Conservation (phyloP, 1,284 basidiomycete species). For the Amylostereum areolatum region DNA sequence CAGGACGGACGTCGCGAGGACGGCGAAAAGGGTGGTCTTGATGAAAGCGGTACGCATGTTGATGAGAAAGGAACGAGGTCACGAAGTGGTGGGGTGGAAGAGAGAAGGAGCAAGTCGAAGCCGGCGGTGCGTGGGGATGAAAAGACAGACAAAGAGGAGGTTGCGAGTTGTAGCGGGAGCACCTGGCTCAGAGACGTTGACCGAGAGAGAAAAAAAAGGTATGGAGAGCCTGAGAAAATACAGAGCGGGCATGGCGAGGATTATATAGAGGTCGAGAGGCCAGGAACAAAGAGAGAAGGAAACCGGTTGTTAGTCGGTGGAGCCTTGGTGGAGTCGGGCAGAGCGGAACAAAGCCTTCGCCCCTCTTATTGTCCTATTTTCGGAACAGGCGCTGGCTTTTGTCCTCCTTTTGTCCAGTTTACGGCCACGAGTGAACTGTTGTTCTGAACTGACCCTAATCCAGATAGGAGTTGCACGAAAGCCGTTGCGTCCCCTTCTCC, state of each 20-base stretch:
- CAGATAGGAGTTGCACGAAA: no score
- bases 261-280: constrained; percentile 2
- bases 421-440: no score
- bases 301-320: no score
- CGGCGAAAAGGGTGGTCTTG: not conserved
- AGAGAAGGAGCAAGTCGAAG: not conserved
- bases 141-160: not conserved
- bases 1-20: not conserved
- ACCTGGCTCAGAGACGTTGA: constrained; percentile 2
- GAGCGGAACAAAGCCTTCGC: no score
- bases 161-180: not conserved
- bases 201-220: not conserved
- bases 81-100: not conserved
- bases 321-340: no score
- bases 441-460: no score
- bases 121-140: not conserved
- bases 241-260: not conserved
- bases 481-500: no score
- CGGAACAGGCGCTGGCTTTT: no score
- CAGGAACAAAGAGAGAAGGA: constrained; percentile 1
- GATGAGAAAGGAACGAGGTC: not conserved
- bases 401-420: no score
- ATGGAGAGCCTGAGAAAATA: constrained; percentile 1
- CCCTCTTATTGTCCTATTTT: no score
- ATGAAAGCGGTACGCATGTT: not conserved